Evolutionary conservation across 208 protist genomes (phyloP).

Genomic region (Herpetomonas samuelpessoai): DNA sequence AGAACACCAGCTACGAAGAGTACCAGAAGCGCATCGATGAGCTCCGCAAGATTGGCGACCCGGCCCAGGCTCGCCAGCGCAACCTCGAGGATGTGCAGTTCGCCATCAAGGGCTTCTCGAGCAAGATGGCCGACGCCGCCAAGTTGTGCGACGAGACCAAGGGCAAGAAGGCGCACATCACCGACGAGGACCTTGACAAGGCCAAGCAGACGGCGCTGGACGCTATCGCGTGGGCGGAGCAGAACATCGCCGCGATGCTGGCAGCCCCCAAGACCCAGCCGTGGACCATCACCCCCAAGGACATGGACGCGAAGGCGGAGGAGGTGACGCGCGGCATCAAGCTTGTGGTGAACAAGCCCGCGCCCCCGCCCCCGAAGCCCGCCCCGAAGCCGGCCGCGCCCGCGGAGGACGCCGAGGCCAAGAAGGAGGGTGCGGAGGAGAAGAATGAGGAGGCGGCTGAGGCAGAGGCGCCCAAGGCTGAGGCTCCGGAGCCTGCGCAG

Average conservation of each 20-base stretch:
- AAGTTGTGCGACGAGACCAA: slow-evolving; percentile 51
- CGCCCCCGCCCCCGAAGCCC: slow-evolving; percentile 55
- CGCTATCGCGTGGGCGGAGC: slow-evolving; percentile 53
- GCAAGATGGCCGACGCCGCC: slow-evolving; percentile 27
- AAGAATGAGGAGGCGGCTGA: slow-evolving; percentile 26
- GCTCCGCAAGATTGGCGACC: slow-evolving; percentile 80
- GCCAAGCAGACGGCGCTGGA: slow-evolving; percentile 51
- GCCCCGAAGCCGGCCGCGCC: slow-evolving; percentile 37
- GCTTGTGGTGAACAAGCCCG: slow-evolving; percentile 45
- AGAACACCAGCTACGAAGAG: slow-evolving; percentile 51
- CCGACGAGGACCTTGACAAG: slow-evolving; percentile 69
- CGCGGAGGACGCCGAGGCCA: slow-evolving; percentile 12
- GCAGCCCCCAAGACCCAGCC: slow-evolving; percentile 44
- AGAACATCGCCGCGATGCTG: slow-evolving; percentile 36
- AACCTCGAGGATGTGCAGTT: slow-evolving; percentile 70
- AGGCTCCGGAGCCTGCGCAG: slow-evolving; percentile 13
- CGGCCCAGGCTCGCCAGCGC: slow-evolving; percentile 49
- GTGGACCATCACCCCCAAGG: slow-evolving; percentile 25
- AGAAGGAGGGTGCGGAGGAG: slow-evolving; percentile 18
- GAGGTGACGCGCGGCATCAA: slow-evolving; percentile 34
- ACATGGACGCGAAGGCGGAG: slow-evolving; percentile 35
- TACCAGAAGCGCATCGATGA: slow-evolving; percentile 71
- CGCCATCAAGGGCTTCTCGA: slow-evolving; percentile 37
- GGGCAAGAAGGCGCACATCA: slow-evolving; percentile 71
- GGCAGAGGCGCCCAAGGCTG: slow-evolving; percentile 9